Evolutionary conservation across 441 rosid genomes (phyloP).

Genomic region (Dalechampia spathulata): DNA sequence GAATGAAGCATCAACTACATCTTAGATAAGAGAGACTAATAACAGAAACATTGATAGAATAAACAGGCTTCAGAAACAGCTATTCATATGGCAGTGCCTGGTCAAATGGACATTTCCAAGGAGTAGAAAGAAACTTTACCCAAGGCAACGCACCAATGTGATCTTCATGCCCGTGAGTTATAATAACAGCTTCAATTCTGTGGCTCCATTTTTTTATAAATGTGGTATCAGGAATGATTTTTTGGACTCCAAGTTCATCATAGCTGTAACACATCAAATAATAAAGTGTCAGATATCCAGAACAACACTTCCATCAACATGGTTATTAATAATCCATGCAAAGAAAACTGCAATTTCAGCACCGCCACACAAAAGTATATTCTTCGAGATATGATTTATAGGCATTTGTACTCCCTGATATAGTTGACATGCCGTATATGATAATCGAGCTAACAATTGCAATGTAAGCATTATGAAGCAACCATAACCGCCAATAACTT

Average conservation of each 20-base stretch:
- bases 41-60: neutral
- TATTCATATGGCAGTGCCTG: neutral
- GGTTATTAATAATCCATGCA: neutral
- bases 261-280: conserved; percentile 39
- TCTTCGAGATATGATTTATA: neutral
- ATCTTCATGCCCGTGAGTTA: conserved; percentile 99
- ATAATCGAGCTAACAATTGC: neutral
- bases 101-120: conserved; percentile 14
- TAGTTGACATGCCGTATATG: neutral
- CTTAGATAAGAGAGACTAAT: conserved; percentile 2
- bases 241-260: conserved; percentile 93
- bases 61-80: conserved; percentile 13
- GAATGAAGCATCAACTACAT: neutral
- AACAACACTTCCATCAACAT: neutral
- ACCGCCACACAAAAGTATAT: neutral
- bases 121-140: conserved; percentile 68
- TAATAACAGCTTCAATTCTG: conserved; percentile 92
- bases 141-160: conserved; percentile 99
- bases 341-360: neutral
- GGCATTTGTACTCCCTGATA: neutral
- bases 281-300: conserved; percentile 15
- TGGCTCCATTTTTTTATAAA: conserved; percentile 93
- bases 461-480: neutral
- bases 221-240: conserved; percentile 87
- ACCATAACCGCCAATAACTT: neutral